A percentile compares a stretch with the other conserved stretches of the same genome.
Conservation (phyloP, 345 rosid genomes). For the Clarkia xantiana region DNA sequence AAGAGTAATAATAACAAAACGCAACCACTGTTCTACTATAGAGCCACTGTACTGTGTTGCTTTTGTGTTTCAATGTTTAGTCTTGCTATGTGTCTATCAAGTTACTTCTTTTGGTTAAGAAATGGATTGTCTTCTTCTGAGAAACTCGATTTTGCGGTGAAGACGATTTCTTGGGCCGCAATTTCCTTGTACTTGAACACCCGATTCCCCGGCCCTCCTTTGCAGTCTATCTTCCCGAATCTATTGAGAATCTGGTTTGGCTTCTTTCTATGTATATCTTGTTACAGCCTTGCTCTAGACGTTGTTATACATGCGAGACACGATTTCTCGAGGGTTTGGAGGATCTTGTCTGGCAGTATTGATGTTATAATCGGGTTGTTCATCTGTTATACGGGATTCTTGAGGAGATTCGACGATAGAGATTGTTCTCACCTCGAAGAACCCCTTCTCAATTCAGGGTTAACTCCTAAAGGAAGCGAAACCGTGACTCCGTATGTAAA, state of each 20-base stretch:
- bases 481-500: conserved; percentile 11
- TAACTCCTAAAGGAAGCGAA: conserved; percentile 12
- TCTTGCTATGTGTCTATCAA: conserved; percentile 17
- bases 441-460: conserved; percentile 18
- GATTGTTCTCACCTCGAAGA: conserved; percentile 21
- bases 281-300: conserved; percentile 26
- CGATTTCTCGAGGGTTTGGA: background rate
- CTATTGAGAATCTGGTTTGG: conserved; percentile 44
- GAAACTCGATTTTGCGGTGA: conserved; percentile 21
- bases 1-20: no score
- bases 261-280: conserved; percentile 25
- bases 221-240: conserved; percentile 18
- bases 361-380: conserved; percentile 19
- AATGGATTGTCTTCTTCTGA: conserved; percentile 25
- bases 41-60: conserved; percentile 22
- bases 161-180: conserved; percentile 37
- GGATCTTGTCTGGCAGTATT: background rate
- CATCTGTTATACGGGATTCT: conserved; percentile 34
- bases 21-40: conserved; percentile 8
- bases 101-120: conserved; percentile 25
- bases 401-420: conserved; percentile 17
- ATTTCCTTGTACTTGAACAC: conserved; percentile 19
- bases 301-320: conserved; percentile 11
- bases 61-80: conserved; percentile 22
- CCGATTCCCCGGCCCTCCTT: conserved; percentile 10